Evolutionary conservation across 495 filamentous ascomycete genomes (phyloP), one percentile per base, ranked within the genome.

Genomic region (Neurospora sp.): DNA sequence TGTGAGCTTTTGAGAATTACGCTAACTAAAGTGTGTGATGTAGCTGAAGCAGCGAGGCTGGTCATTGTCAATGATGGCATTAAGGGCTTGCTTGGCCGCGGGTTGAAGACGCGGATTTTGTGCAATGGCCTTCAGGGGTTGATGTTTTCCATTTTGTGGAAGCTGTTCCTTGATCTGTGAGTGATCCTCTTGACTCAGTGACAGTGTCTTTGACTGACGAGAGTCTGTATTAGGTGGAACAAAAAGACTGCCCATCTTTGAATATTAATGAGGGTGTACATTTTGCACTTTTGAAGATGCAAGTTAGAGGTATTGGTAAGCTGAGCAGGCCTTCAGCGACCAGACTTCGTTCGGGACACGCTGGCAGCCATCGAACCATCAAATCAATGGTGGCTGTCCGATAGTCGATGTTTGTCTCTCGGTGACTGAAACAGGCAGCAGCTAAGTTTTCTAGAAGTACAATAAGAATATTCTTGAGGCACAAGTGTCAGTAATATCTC

Each of bases 91-190:
- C 74, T 82, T 69, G 80, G 80, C 0, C 78, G 80, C 10, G 80
- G 80, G 7, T 76, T 82, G 46, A 74, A 76, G 75, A 80, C 80
- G 8, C 77, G 79, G 4, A 82, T 82, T 66, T 42, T 82, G 70
- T 79, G 80, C 73, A 82, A 82, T 39, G 80, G 80, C 7, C 78
- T 82, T n/a, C 80, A 82, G 69, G 77, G 79, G 2, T 66, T 82
- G 7, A 39, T 80, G 71, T 82, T 82, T 72, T 78, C 79, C 10
- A 79, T 82, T 54, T 40, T 80, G 16, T 82, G 80, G 80, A 82
- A 78, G 66, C 39, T 82, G 2, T 80, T 82, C 27, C 72, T 82
- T 31, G 80, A 82, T 72, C 37, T 80, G 80, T 82, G n/a, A 80
- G 79, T 80, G 20, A 7, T 1, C 39, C 14, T 18, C 9, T 14